phyloP scores from a whole-genome alignment of 345 rosid genomes.

The Microcos paniculata region DNA sequence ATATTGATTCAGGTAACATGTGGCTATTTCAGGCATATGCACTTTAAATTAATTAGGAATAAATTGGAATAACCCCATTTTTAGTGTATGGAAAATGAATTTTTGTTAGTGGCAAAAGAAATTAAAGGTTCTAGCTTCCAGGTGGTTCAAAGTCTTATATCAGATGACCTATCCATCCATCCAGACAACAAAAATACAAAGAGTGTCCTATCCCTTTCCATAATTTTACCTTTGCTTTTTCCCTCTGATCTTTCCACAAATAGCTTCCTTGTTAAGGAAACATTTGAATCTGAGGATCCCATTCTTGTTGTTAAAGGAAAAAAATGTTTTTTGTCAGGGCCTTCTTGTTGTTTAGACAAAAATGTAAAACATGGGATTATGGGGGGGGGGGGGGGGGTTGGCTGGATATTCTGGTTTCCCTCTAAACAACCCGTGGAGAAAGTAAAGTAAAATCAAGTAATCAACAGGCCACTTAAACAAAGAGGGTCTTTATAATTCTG shows the following conservation, averaged over 20 bases:
- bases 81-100: neutral
- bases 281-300: conserved; percentile 13
- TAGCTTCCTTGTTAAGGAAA: conserved; percentile 16
- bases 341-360: conserved; percentile 9
- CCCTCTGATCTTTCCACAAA: neutral
- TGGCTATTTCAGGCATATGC: neutral
- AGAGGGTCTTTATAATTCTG: neutral
- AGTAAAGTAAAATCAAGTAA: conserved; percentile 4
- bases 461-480: neutral
- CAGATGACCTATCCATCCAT: conserved; percentile 3
- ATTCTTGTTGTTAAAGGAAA: conserved; percentile 10
- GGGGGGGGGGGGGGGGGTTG: neutral
- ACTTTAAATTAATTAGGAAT: neutral
- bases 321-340: conserved; percentile 1
- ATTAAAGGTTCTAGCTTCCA: neutral
- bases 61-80: neutral
- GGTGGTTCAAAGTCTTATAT: conserved; percentile 5
- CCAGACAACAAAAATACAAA: neutral
- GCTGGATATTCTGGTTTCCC: conserved; percentile 20
- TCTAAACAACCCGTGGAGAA: neutral
- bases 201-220: neutral
- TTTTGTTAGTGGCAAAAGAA: neutral
- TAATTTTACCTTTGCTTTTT: neutral
- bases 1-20: neutral
- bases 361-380: neutral